These are phyloP conservation scores for Golubevia pallescens DNA, from an alignment of 1,284 basidiomycete genomes.

Conservation along the genomic window DNA sequence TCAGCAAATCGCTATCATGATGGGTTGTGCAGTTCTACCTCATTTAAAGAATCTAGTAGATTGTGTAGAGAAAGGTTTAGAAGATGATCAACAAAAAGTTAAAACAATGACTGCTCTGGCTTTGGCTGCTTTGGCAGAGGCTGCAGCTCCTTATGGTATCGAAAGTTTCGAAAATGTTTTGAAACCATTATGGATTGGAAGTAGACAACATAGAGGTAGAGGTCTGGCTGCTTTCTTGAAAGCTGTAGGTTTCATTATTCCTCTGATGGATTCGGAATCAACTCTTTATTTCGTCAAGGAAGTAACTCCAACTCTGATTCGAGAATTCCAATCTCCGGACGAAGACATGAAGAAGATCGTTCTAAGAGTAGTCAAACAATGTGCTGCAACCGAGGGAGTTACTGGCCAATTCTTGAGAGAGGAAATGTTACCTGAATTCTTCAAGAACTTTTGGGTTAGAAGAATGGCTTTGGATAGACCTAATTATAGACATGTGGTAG, in stretches of 20 bases:
- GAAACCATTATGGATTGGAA: constrained; percentile 97
- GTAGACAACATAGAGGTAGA: constrained; percentile 95
- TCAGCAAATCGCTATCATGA: constrained; percentile 99
- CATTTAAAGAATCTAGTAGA: constrained; percentile 96
- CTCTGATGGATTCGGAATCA: constrained; percentile 94
- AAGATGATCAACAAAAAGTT: constrained; percentile 98
- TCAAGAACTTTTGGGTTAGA: constrained; percentile 90
- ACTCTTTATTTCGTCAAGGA: constrained; percentile 64
- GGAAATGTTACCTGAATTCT: constrained; percentile 97
- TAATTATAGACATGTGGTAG: too few species aligned
- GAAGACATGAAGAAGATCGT: constrained; percentile 99
- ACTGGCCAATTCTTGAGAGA: constrained; percentile 53
- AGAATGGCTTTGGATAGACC: too few species aligned
- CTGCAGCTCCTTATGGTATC: constrained; percentile 97
- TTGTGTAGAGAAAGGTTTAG: constrained; percentile 91
- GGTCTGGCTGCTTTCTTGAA: constrained; percentile 97
- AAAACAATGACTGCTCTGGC: constrained; percentile 97
- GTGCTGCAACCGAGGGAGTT: constrained; percentile 85
- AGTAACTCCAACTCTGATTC: constrained; percentile 72
- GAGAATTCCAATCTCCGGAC: constrained; percentile 98
- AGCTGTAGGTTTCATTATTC: constrained; percentile 99
- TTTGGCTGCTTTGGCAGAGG: constrained; percentile 94
- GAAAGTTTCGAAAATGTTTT: constrained; percentile 98
- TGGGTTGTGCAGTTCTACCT: constrained; percentile 98
- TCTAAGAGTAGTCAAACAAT: constrained; percentile 97